Base-by-base conservation (phyloP, 331 rosid species). In the Arachis monticola region DNA sequence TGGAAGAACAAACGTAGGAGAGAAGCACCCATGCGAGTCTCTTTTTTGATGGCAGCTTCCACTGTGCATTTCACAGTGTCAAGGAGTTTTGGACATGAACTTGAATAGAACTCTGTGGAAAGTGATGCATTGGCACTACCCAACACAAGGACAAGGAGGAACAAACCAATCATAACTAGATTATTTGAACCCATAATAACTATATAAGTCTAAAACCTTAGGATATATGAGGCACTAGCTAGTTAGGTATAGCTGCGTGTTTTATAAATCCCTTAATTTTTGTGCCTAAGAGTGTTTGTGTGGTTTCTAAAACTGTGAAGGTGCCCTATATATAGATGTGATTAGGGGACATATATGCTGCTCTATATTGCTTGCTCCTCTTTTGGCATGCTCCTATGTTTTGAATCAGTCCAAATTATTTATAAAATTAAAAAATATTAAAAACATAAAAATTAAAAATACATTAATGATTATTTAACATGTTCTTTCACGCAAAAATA, bases 11-110 rank as follows among this genome's bases (percentile, higher is more conserved):
- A 74, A 69, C 99, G 99, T 8, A 94, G 91, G 68, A 94, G 85
- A 59, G 99, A 94, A 73, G 97, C 97, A 11, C 97, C 97, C 95
- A 92, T 94, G 12, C 99, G 90, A 30, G 95, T 31, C 72, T 92
- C 99, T 6, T 85, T 94, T 0, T 68, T 10, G 12, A 94, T 79
- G 7, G 93, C 97, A 0, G 94, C 81, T 38, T 78, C 83, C 13
- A 94, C 88, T 0, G 78, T 72, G 64, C 78, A 62, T 75, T 80
- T 87, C 46, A 94, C 93, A 1, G 89, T 81, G 56, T 87, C 50
- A 47, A 82, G 52, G 70, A 94, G 88, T 4, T 77, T 72, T 1
- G 99, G 99, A 64, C 99, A 94, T 27, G 96, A 81, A 1, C 62
- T 75, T 0, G 76, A 82, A 81, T 92, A 92, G 58, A 80, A 88